A percentile compares a stretch with the other conserved stretches of the same genome.
Evolutionary conservation across 164 flowering plant species (phyloP).

Genomic region (Magnolia sinica): DNA sequence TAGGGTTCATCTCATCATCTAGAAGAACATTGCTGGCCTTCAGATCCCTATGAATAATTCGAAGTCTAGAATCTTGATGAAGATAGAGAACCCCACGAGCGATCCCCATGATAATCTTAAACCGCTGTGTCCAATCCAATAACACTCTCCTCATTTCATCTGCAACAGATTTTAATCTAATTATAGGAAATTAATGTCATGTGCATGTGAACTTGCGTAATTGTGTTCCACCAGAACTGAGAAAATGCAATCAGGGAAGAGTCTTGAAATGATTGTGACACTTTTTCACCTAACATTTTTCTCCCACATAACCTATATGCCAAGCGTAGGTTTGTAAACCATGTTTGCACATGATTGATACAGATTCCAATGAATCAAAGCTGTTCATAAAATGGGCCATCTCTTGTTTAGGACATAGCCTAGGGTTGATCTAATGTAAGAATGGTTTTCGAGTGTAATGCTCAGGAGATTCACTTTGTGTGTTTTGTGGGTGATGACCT

Average conservation of each 20-base stretch:
- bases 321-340: background rate
- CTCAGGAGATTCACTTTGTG: no score
- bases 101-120: slow-evolving; percentile 35
- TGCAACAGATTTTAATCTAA: background rate
- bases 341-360: background rate
- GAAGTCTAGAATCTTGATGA: no score
- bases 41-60: slow-evolving; percentile 25
- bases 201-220: background rate
- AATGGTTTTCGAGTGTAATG: no score
- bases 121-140: slow-evolving; percentile 27
- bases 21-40: background rate
- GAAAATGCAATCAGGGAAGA: background rate
- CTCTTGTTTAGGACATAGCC: no score
- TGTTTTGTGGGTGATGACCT: no score
- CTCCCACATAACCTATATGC: background rate
- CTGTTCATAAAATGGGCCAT: background rate
- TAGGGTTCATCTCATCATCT: no score
- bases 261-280: background rate
- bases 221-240: background rate
- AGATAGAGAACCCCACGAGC: slow-evolving; percentile 26
- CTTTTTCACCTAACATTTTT: background rate
- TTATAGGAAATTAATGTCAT: no score
- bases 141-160: background rate
- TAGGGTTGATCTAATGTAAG: no score
- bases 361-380: background rate